A percentile compares a stretch with the other conserved stretches of the same genome.
These are phyloP conservation scores for Paramecium caudatum DNA, from an alignment of 73 alveolate species.

Conservation along the genomic window DNA sequence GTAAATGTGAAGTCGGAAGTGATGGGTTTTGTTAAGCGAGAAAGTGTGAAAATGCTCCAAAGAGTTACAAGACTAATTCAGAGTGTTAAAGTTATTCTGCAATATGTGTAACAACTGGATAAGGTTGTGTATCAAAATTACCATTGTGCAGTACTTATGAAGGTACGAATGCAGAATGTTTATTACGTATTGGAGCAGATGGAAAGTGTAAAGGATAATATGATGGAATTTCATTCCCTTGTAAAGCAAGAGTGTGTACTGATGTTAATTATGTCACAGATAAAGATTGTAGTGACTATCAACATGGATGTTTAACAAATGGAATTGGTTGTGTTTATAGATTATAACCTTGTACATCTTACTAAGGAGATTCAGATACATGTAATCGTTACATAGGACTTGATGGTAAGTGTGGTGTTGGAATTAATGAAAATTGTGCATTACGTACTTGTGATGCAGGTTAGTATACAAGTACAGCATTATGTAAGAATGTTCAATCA, in stretches of 20 bases:
- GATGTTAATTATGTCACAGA: neutral
- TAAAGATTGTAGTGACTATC: neutral
- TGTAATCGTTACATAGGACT: neutral
- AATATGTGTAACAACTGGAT: slow-evolving; percentile 28
- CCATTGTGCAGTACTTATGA: neutral
- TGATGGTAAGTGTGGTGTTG: slow-evolving; percentile 36
- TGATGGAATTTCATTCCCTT: neutral
- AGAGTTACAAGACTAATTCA: neutral
- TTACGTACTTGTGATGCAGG: neutral
- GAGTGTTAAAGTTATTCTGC: slow-evolving; percentile 16
- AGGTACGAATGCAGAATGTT: neutral
- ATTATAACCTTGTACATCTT: neutral
- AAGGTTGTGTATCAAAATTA: neutral
- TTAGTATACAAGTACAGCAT: neutral
- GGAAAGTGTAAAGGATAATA: slow-evolving; percentile 26
- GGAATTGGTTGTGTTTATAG: neutral
- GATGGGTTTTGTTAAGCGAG: slow-evolving; percentile 19
- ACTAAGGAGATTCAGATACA: neutral
- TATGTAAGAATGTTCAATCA: neutral
- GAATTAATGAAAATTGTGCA: neutral
- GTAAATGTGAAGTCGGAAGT: slow-evolving; percentile 14
- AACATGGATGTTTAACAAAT: slow-evolving; percentile 2
- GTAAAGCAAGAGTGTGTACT: neutral
- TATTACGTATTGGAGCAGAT: slow-evolving; percentile 4
- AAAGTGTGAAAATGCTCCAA: slow-evolving; percentile 45